These are phyloP conservation scores for Blastobotrys serpentis DNA, from an alignment of 1,139 yeast genomes.

Conservation along the genomic window DNA sequence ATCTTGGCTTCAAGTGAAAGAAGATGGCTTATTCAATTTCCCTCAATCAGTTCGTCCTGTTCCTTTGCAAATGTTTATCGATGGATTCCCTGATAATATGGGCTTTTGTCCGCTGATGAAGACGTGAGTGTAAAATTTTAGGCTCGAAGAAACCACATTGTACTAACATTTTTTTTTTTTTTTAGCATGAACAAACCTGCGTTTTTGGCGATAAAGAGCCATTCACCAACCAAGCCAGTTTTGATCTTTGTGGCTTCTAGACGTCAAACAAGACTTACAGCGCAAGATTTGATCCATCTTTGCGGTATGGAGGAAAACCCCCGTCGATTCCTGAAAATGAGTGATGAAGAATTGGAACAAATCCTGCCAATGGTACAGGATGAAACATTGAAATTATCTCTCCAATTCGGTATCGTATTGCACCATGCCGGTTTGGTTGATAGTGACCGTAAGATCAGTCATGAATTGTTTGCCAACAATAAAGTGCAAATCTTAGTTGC, in stretches of 20 bases:
- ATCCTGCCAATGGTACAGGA: conserved; percentile 71
- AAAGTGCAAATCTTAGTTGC: conserved; percentile 90
- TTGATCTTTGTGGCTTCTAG: conserved; percentile 95
- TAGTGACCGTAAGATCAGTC: conserved; percentile 83
- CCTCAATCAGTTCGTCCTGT: conserved; percentile 97
- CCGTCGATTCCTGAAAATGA: conserved; percentile 75
- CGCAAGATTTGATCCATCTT: conserved; percentile 84
- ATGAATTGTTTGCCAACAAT: conserved; percentile 76
- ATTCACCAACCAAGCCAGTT: conserved; percentile 90
- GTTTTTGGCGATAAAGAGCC: conserved; percentile 92
- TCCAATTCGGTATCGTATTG: conserved; percentile 94
- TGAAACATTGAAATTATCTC: conserved; percentile 76
- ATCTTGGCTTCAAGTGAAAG: conserved; percentile 89
- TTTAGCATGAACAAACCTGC: conserved; percentile 88
- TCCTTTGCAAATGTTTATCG: conserved; percentile 95
- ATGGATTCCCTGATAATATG: conserved; percentile 92
- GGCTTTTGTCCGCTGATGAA: conserved; percentile 97
- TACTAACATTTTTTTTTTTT: conserved; percentile 6
- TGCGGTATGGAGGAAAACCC: conserved; percentile 97
- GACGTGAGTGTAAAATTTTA: conserved; percentile 38
- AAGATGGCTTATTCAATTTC: conserved; percentile 80
- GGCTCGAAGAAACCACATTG: neutral
- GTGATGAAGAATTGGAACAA: conserved; percentile 69
- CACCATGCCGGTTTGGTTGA: conserved; percentile 98
- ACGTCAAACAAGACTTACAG: conserved; percentile 93